These are phyloP conservation scores for Dictyostelium citrinum DNA, from an alignment of 78 protist species.

Conservation along the genomic window DNA sequence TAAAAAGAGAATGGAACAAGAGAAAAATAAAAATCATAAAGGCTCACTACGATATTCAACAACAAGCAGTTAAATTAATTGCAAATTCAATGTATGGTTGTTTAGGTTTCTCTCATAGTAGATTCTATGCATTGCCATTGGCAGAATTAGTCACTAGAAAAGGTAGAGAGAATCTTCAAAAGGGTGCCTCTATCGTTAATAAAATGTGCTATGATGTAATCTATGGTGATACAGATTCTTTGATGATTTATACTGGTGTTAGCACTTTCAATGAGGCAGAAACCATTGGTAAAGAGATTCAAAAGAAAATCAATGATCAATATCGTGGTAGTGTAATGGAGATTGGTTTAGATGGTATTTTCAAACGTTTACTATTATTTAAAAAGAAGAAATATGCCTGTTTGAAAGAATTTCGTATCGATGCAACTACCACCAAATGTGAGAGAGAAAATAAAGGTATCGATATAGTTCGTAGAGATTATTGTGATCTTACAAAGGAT, in stretches of 20 bases:
- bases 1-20: slow-evolving; percentile 74
- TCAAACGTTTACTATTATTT: slow-evolving; percentile 92
- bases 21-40: neutral
- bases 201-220: slow-evolving; percentile 88
- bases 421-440: neutral
- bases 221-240: slow-evolving; percentile 99
- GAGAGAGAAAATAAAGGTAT: slow-evolving; percentile 95
- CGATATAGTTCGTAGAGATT: slow-evolving; percentile 99
- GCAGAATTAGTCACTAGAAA: slow-evolving; percentile 96
- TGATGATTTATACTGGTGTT: slow-evolving; percentile 95
- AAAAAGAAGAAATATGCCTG: slow-evolving; percentile 99
- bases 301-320: slow-evolving; percentile 89
- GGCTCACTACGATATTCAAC: slow-evolving; percentile 83
- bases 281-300: slow-evolving; percentile 84
- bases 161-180: slow-evolving; percentile 95
- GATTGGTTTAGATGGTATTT: slow-evolving; percentile 97
- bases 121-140: slow-evolving; percentile 97
- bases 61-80: slow-evolving; percentile 80
- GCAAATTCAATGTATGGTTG: slow-evolving; percentile 99
- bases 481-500: slow-evolving; percentile 93
- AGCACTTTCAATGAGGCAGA: slow-evolving; percentile 80
- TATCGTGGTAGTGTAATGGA: slow-evolving; percentile 85
- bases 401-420: slow-evolving; percentile 28
- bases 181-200: slow-evolving; percentile 50
- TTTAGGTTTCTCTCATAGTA: slow-evolving; percentile 94